Evolutionary conservation across 129 eudicot genomes (phyloP), one percentile per base, ranked within the genome.

Genomic region (Arctium lappa): DNA sequence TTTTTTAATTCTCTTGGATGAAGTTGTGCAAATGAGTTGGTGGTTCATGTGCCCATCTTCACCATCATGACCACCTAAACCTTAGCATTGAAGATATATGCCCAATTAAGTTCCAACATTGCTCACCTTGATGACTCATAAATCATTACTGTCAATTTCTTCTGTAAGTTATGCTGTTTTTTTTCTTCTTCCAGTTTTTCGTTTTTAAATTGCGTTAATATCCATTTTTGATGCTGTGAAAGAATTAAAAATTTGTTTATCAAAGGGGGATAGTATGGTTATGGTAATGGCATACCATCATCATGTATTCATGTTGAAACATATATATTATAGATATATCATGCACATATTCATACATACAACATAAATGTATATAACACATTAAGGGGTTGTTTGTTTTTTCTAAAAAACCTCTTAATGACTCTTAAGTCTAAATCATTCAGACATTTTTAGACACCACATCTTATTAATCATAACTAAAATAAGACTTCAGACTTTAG

Each of bases 41-140:
- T 91, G 77, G 53, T 94, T 91, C 98, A 94, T 91, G 97, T 92
- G 93, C 96, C 97, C 88, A 29, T 84, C 97, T 94, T 94, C 97
- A 82, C 98, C 98, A 94, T 94, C 98, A 76, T 87, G 98, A 86
- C 93, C 97, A 88, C 98, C 84, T 92, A 65, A 90, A 84, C 87
- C 87, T 84, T 74, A 22, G 13, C 4, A 65, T 56, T 22, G 66
- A 77, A 83, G 73, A 76, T 22, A 22, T 22, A 22, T 79, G 38
- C 36, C 46, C 10, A 33, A 76, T 27, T 22, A 22, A 22, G 27
- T 34, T 69, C 32, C 73, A 83, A 71, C 68, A 37, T 78, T 72
- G 74, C 48, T 39, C 79, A 29, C 32, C 6, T 60, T 60, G 66
- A 56, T 15, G 66, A 16, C 66, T 56, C 66, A 0, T 3, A 56